A percentile compares a stretch with the other conserved stretches of the same genome.
Evolutionary conservation across 805 yeast species (phyloP).

Genomic region (Teunomyces barrocoloradensis): DNA sequence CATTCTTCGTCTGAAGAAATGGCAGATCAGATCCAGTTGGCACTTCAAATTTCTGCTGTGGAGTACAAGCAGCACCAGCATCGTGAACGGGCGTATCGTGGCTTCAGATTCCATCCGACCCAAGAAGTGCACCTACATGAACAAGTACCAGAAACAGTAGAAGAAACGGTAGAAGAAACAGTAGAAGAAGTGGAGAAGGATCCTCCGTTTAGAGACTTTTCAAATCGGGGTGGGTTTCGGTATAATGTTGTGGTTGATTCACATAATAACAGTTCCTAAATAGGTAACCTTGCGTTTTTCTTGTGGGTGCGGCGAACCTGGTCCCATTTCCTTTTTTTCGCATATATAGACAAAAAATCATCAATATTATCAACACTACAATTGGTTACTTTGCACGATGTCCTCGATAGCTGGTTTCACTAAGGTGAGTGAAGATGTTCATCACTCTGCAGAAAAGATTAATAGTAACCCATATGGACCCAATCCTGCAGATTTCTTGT

Average conservation of each 20-base stretch:
- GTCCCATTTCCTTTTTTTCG: not conserved
- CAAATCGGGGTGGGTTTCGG: not conserved
- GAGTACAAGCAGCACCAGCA: constrained; percentile 1
- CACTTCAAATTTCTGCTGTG: not conserved
- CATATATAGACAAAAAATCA: not conserved
- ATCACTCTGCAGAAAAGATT: constrained; percentile 18
- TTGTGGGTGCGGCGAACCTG: not conserved
- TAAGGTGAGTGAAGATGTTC: constrained; percentile 35
- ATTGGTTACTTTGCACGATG: constrained; percentile 13
- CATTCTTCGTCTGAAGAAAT: not conserved
- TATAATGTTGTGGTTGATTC: not conserved
- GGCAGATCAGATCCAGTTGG: constrained; percentile 2
- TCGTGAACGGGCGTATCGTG: not conserved
- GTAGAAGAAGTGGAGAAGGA: not conserved
- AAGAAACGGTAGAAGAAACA: not conserved
- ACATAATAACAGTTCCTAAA: not conserved
- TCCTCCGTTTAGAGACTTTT: not conserved
- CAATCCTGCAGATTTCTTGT: constrained; percentile 86
- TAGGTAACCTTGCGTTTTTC: not conserved
- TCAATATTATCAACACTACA: not conserved
- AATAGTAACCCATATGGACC: constrained; percentile 85
- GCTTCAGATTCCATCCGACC: constrained; percentile 5
- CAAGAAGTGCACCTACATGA: too few species aligned
- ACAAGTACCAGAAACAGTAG: not conserved
- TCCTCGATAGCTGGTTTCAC: constrained; percentile 33